Percentiles rank a stretch among this genome's conserved stretches.
phyloP scores from a whole-genome alignment of 495 filamentous ascomycete genomes.

The Friedmanniomyces simplex region DNA sequence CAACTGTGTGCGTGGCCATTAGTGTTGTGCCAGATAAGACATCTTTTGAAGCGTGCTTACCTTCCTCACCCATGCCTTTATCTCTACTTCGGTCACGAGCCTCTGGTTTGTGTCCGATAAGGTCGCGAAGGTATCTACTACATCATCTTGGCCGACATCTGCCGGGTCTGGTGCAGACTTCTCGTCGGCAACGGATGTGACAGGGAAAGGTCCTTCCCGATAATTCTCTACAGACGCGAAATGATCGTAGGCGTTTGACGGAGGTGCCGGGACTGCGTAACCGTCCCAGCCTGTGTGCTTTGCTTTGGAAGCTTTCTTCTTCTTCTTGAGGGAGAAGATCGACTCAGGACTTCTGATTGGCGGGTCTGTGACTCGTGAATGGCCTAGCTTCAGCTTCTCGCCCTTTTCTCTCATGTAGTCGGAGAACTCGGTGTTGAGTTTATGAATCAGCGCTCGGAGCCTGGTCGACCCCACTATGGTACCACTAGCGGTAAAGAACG shows the following conservation, averaged over 20 bases:
- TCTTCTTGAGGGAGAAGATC: too few species aligned
- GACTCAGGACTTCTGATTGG: too few species aligned
- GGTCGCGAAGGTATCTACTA: too few species aligned
- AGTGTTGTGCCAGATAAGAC: neutral
- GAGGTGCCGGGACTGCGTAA: too few species aligned
- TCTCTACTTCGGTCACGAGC: neutral
- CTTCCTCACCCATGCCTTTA: neutral
- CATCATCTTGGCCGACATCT: conserved; percentile 1
- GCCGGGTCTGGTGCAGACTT: neutral
- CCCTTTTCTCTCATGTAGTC: conserved; percentile 39
- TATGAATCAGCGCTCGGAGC: conserved; percentile 50
- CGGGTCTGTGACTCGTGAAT: too few species aligned
- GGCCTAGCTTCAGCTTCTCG: conserved; percentile 25
- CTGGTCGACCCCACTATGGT: conserved; percentile 35
- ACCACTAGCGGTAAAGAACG: conserved; percentile 39
- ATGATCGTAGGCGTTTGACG: too few species aligned
- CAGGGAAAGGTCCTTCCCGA: too few species aligned
- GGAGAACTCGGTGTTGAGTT: conserved; percentile 45
- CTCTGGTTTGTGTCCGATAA: neutral
- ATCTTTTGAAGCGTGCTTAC: neutral
- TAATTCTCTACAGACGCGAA: too few species aligned
- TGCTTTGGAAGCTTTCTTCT: too few species aligned
- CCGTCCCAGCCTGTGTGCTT: too few species aligned
- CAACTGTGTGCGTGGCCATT: conserved; percentile 3
- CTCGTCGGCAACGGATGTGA: too few species aligned